Evolutionary conservation across 257 asterid genomes (phyloP).

Genomic region (Galeopsis tetrahit): DNA sequence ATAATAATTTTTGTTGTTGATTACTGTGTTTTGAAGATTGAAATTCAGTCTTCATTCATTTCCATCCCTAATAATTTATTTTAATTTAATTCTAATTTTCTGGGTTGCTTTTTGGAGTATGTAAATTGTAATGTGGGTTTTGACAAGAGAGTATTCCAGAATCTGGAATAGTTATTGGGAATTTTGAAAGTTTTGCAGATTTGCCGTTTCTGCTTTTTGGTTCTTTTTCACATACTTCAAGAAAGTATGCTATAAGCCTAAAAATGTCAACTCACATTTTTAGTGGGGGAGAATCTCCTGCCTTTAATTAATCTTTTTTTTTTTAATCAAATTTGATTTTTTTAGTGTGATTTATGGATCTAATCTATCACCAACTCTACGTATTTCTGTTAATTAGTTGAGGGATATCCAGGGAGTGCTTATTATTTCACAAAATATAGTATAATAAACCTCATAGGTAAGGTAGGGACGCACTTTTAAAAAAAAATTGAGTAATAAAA

Average conservation of each 20-base stretch:
- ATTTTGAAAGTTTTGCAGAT: constrained; percentile 41
- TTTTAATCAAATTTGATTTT: neutral
- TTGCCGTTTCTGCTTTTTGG: constrained; percentile 39
- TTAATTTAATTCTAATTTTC: neutral
- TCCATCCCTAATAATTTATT: constrained; percentile 15
- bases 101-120: neutral
- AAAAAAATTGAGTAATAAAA: too few species aligned
- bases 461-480: too few species aligned
- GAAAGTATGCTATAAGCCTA: constrained; percentile 35
- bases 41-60: neutral
- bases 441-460: too few species aligned
- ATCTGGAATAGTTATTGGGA: constrained; percentile 30
- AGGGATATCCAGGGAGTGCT: neutral
- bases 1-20: constrained; percentile 10
- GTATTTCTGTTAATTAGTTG: constrained; percentile 4
- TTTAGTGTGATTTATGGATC: neutral
- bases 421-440: too few species aligned
- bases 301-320: constrained; percentile 3
- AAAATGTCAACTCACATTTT: neutral
- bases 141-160: constrained; percentile 12
- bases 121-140: neutral
- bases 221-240: constrained; percentile 37
- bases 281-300: constrained; percentile 40
- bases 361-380: neutral
- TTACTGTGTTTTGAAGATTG: constrained; percentile 2